Evolutionary conservation across 768 basidiomycete species (phyloP), one percentile per base, ranked within the genome.

Genomic region (Paxillus rubicundulus): DNA sequence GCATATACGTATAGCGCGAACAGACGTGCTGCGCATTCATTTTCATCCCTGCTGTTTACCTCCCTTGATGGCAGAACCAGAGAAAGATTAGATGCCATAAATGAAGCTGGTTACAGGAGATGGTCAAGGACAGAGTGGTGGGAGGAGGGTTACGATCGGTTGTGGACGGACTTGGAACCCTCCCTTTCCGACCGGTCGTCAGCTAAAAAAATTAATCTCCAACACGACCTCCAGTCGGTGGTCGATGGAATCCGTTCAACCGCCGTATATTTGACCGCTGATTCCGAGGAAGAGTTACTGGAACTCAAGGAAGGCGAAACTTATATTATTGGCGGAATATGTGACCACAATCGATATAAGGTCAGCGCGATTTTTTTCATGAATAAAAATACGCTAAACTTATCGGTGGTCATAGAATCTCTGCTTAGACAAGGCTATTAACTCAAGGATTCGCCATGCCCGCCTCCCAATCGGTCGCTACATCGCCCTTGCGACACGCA

Each of bases 311-410:
- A 91, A 49, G 84, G 86, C 39, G 88, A 95, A 65, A 89, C 86
- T 8, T 98, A 98, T 66, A 84, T 99, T 60, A 94, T 99, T 47
- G 96, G 96, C 42, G 96, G 95, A 5, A 87, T 99, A 60, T 87
- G 87, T 53, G 97, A 99, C 69, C 90, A 89, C 65, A 99, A 99
- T 72, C 88, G 96, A 39, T 91, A 95, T 77, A 98, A 96, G 82
- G 96, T 84, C 33, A 44, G 52, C 43, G 21, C 20, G 28, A 32
- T 20, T 44, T 14, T 55, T 48, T 40, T 38, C 40, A n/a, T n/a
- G n/a, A n/a, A n/a, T 24, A 34, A 44, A 17, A 36, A 38, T 28
- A 47, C 44, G 59, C 54, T 56, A 58, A 47, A 65, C 50, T 54
- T 48, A 50, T 54, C 44, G 40, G 32, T 54, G 52, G 45, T 41